These are phyloP conservation scores for Kodamaea kakaduensis DNA, from an alignment of 805 yeast genomes.

Conservation along the genomic window DNA sequence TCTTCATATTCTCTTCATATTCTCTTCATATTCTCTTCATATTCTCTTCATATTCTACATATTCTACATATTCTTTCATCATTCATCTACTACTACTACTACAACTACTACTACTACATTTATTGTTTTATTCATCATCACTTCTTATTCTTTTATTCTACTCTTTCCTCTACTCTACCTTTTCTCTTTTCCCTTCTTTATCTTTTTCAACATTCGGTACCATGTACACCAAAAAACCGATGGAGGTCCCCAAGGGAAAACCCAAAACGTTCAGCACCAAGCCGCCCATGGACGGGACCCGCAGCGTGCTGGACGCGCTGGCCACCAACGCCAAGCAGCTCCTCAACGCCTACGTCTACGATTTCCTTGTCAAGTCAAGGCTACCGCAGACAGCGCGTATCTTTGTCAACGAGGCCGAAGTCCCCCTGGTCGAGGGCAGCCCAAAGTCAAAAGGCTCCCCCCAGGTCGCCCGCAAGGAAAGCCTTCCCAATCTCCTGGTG, in stretches of 20 bases:
- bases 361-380: conserved; percentile 72
- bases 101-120: too few relatives aligned
- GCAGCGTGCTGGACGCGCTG: conserved; percentile 36
- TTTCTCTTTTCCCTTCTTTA: neutral
- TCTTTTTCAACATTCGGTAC: conserved; percentile 18
- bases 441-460: conserved; percentile 16
- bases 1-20: too few relatives aligned
- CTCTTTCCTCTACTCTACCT: neutral
- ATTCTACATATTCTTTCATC: too few relatives aligned
- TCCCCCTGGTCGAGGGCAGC: conserved; percentile 33
- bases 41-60: too few relatives aligned
- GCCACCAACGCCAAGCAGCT: conserved; percentile 54
- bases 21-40: too few relatives aligned
- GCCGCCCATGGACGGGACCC: conserved; percentile 25
- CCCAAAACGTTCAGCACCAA: conserved; percentile 8
- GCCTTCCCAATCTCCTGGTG: conserved; percentile 48
- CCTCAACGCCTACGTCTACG: conserved; percentile 81
- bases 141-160: too few relatives aligned
- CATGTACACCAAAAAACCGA: conserved; percentile 22
- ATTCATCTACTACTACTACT: too few relatives aligned
- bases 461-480: conserved; percentile 36
- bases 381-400: conserved; percentile 67
- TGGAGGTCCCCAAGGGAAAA: conserved; percentile 4
- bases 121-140: too few relatives aligned
- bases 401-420: conserved; percentile 74